Evolutionary conservation across 331 rosid species (phyloP).

Genomic region (Acacia pycnantha): DNA sequence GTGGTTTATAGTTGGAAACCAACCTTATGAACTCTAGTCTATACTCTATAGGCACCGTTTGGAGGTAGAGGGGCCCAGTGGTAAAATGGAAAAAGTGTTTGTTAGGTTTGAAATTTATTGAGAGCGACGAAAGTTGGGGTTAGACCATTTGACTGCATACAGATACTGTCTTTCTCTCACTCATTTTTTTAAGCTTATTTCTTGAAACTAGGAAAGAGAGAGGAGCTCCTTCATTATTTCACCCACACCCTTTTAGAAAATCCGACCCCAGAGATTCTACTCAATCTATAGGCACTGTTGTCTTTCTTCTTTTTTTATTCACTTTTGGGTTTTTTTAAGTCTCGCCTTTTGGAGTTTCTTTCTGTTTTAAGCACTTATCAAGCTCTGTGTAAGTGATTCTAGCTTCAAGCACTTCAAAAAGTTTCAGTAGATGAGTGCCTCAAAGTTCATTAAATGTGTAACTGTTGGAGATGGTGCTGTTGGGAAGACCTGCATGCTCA

Average conservation of each 20-base stretch:
- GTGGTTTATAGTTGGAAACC: slow-evolving; percentile 41
- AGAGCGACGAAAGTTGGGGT: slow-evolving; percentile 50
- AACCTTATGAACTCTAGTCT: slow-evolving; percentile 1
- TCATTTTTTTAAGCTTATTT: slow-evolving; percentile 4
- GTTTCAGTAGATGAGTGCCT: slow-evolving; percentile 71
- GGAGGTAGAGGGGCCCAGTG: slow-evolving; percentile 49
- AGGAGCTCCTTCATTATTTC: slow-evolving; percentile 9
- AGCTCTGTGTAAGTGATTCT: neutral
- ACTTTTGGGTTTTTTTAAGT: slow-evolving; percentile 8
- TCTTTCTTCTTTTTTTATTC: slow-evolving; percentile 16
- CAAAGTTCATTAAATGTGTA: slow-evolving; percentile 97
- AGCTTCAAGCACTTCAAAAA: neutral
- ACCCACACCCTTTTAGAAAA: slow-evolving; percentile 32
- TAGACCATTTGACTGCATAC: slow-evolving; percentile 43
- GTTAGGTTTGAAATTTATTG: slow-evolving; percentile 59
- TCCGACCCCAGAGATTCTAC: slow-evolving; percentile 9
- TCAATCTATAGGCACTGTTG: slow-evolving; percentile 1
- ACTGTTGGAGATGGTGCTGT: slow-evolving; percentile 99
- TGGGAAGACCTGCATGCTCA: slow-evolving; percentile 99
- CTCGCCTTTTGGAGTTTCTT: slow-evolving; percentile 30
- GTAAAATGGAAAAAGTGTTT: slow-evolving; percentile 47
- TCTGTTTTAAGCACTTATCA: slow-evolving; percentile 13
- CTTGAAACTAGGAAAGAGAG: slow-evolving; percentile 40
- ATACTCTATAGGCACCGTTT: slow-evolving; percentile 44
- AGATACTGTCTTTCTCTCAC: neutral